Evolutionary conservation across 140 eudicot species (phyloP), one percentile per base, ranked within the genome.

Genomic region (Flaveria floridana): DNA sequence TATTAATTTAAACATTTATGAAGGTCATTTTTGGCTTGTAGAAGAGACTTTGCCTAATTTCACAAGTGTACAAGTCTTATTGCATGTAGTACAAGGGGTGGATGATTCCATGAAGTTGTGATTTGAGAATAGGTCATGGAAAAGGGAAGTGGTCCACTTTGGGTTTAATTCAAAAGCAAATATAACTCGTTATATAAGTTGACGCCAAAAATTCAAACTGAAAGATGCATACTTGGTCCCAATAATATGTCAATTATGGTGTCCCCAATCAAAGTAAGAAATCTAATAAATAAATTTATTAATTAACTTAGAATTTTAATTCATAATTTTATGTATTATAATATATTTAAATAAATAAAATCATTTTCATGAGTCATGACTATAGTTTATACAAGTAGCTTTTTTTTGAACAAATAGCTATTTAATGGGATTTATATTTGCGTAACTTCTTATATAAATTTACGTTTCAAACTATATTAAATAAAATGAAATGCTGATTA

Each of bases 101-200:
- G 79, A 6, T 18, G 68, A 41, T 75, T 76, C 75, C 61, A 55
- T 15, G 81, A 76, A 76, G 47, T 37, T 19, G 74, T 66, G 67
- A 37, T 51, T 76, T 26, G 21, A 64, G 79, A 26, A 13, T 30
- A 11, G 55, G 77, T 61, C 55, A 25, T 13, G 11, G 16, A 37
- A 37, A 65, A 41, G 57, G 80, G 64, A 63, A 61, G 46, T 71
- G 82, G 82, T 76, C 75, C 79, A 56, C 13, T n/a, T 78, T 50
- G 67, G 48, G 71, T 68, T 59, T 57, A 30, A 66, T 74, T 80
- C 65, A 75, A 53, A 47, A 34, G 82, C 8, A 79, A 37, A 74
- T 50, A 26, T 68, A 30, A 42, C 10, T 58, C 6, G 3, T 6
- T 30, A 0, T 3, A 34, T 34, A 34, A 4, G 7, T 68, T 68